Percentiles rank a stretch among this genome's conserved stretches.
Evolutionary conservation across 2,329 filamentous ascomycete genomes (phyloP).

Genomic region (Cladosporium sp.): DNA sequence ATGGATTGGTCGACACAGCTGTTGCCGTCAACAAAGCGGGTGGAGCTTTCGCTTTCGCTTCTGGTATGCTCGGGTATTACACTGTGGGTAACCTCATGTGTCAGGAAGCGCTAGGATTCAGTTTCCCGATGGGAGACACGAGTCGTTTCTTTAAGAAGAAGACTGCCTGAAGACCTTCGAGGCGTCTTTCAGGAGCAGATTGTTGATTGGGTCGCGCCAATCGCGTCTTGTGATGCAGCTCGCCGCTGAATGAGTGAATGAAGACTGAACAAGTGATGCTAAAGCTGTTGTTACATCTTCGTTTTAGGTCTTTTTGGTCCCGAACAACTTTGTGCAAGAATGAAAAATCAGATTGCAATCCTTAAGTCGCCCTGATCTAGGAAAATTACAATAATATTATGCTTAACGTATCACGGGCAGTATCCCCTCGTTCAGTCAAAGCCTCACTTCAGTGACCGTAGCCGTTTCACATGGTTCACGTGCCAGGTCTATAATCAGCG

Average conservation of each 20-base stretch:
- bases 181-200: neutral
- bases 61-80: slow-evolving; percentile 52
- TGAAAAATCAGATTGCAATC: neutral
- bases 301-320: neutral
- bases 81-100: slow-evolving; percentile 48
- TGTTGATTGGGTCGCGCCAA: neutral
- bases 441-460: neutral
- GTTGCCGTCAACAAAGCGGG: slow-evolving; percentile 47
- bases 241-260: neutral
- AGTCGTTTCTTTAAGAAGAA: slow-evolving; percentile 44
- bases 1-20: slow-evolving; percentile 42
- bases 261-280: neutral
- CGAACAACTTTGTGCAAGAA: neutral
- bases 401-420: neutral
- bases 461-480: neutral
- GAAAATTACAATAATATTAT: neutral
- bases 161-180: slow-evolving; percentile 7
- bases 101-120: slow-evolving; percentile 42
- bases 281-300: neutral
- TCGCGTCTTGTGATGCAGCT: neutral
- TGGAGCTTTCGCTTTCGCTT: slow-evolving; percentile 51
- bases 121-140: slow-evolving; percentile 48
- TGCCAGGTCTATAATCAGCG: neutral
- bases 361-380: neutral
- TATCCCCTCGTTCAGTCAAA: neutral